Evolutionary conservation across 257 asterid species (phyloP), one percentile per base, ranked within the genome.

Genomic region (Ophiorrhiza pumila): DNA sequence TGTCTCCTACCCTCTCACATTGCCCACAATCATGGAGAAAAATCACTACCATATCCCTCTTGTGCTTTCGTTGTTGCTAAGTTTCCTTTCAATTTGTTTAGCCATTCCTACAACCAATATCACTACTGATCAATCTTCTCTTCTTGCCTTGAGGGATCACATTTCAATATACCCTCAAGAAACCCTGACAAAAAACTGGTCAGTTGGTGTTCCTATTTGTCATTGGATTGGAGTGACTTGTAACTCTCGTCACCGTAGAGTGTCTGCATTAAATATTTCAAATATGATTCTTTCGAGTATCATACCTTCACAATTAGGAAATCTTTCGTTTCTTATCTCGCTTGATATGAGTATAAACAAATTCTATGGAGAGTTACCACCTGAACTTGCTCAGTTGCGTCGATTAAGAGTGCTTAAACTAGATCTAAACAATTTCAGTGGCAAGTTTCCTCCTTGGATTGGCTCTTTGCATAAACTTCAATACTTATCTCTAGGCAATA

Each of bases 121-220:
- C n/a, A 53, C 59, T 22, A 67, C 67, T 42, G 71, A 67, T 29
- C 42, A 46, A 46, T 29, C 15, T 29, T 42, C 43, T 14, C 59
- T 67, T 29, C 45, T 46, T 67, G 41, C 59, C 34, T 25, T 67
- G 59, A 67, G 39, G 29, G 56, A 4, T 43, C 71, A 67, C 25
- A 31, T 67, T 9, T 7, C 42, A 4, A 5, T 18, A 0, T 13
- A 31, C 10, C 43, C 71, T 29, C 32, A 29, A 15, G 9, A 67
- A 12, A 31, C 17, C 59, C 46, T 46, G 71, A 15, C 39, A 31
- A 67, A 23, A 29, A 67, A 67, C 57, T 67, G 71, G 71, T 67
- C 71, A 12, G 17, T 7, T 2, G 8, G 14, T 13, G 27, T 25
- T 25, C 14, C 59, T 23, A 27, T 46, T n/a, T n/a, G n/a, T n/a